phyloP scores from a whole-genome alignment of 495 filamentous ascomycete species.

The Aspergillus coremiiformis region DNA sequence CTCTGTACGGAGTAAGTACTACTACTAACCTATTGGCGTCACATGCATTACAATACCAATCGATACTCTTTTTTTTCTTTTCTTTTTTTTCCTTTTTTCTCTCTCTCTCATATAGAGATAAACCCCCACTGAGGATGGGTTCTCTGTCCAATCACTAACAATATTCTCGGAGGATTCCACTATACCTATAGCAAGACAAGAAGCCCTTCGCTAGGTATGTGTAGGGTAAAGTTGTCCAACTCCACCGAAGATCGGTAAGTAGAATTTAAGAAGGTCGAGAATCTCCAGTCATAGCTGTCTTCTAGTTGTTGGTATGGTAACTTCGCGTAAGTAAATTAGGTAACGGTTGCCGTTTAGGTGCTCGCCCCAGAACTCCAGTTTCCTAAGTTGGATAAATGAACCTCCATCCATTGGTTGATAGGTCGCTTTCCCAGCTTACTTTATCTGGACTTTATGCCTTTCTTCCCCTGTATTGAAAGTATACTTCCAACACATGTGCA shows the following conservation, averaged over 20 bases:
- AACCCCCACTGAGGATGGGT: no score
- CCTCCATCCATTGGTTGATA: no score
- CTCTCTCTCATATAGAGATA: no score
- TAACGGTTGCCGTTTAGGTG: not conserved
- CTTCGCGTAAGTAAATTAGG: not conserved
- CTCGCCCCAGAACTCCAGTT: not conserved
- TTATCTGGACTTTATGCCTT: not conserved
- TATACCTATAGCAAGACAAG: no score
- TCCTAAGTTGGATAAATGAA: not conserved
- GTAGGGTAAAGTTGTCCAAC: no score
- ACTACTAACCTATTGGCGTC: no score
- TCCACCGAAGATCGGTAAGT: not conserved
- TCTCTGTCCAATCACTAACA: not conserved
- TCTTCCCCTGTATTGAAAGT: not conserved
- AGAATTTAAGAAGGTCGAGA: slow-evolving; percentile 6
- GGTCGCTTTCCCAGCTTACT: not conserved
- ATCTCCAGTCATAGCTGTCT: no score
- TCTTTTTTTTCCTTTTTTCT: no score
- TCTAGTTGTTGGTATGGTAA: not conserved
- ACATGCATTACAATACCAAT: no score
- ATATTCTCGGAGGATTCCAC: not conserved
- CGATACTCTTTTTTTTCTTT: not conserved
- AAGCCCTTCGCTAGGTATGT: not conserved
- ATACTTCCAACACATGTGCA: no score
- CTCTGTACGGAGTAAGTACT: no score